A percentile compares a stretch with the other conserved stretches of the same genome.
Conservation (phyloP, 2,329 filamentous ascomycete species). For the Aaosphaeria pasadenensis region DNA sequence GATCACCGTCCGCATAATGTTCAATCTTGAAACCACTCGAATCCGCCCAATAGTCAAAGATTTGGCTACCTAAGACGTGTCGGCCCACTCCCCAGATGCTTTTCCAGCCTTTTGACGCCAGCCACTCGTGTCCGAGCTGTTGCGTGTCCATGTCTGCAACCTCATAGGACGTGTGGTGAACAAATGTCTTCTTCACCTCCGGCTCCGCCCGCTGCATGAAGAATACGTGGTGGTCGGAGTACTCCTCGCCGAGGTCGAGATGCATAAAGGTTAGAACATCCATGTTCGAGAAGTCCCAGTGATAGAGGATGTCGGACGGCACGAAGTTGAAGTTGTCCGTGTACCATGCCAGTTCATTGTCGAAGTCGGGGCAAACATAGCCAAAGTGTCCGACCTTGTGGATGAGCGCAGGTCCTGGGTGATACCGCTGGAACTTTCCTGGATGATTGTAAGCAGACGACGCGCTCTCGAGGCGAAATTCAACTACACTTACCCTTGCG, state of each 20-base stretch:
- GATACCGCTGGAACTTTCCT: slow-evolving; percentile 35
- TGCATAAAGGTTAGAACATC: slow-evolving; percentile 43
- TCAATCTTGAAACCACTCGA: slow-evolving; percentile 58
- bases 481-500: no score
- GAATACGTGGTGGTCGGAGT: slow-evolving; percentile 49
- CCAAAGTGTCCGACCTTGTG: slow-evolving; percentile 29
- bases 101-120: slow-evolving; percentile 57
- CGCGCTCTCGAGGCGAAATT: slow-evolving; percentile 47
- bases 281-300: slow-evolving; percentile 1
- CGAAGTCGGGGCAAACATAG: slow-evolving; percentile 21
- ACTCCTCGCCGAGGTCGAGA: slow-evolving; percentile 48
- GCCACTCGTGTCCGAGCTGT: slow-evolving; percentile 64
- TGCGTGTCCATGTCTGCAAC: slow-evolving; percentile 68
- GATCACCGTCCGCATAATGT: slow-evolving; percentile 66
- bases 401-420: slow-evolving; percentile 41
- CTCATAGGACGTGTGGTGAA: slow-evolving; percentile 66
- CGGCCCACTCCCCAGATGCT: slow-evolving; percentile 67
- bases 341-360: slow-evolving; percentile 35
- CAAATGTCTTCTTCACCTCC: slow-evolving; percentile 7
- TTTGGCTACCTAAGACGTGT: slow-evolving; percentile 66
- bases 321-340: slow-evolving; percentile 41
- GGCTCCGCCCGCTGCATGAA: slow-evolving; percentile 14
- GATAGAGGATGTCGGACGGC: slow-evolving; percentile 39
- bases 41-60: slow-evolving; percentile 68
- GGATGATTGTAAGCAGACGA: slow-evolving; percentile 52